These are phyloP conservation scores for Hypholoma fasciculare DNA, from an alignment of 768 basidiomycete genomes.

Conservation along the genomic window DNA sequence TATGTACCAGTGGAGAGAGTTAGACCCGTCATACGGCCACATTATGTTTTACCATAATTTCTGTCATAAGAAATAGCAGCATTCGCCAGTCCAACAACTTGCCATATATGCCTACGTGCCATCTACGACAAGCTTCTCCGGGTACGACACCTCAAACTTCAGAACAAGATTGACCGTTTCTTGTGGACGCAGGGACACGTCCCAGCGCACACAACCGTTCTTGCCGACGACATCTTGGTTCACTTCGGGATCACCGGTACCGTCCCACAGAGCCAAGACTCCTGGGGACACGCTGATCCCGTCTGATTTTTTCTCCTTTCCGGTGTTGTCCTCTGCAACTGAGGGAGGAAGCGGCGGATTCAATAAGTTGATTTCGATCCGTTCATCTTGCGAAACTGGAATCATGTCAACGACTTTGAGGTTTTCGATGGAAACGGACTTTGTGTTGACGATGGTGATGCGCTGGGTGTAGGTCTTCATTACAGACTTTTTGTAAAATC, in stretches of 20 bases:
- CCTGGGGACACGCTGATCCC: background rate
- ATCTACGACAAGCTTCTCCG: background rate
- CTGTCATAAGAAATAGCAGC: too few species aligned
- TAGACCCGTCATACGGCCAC: too few species aligned
- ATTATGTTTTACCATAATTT: too few species aligned
- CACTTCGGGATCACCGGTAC: background rate
- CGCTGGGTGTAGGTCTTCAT: slow-evolving; percentile 31
- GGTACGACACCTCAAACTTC: background rate
- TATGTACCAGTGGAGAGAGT: too few species aligned
- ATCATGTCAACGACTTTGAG: slow-evolving; percentile 39
- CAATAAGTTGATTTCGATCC: slow-evolving; percentile 23
- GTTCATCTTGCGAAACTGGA: slow-evolving; percentile 36
- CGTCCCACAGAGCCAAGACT: background rate
- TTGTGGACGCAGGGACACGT: background rate
- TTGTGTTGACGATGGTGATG: slow-evolving; percentile 38
- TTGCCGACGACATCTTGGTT: background rate
- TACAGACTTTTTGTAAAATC: slow-evolving; percentile 32
- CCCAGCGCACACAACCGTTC: background rate
- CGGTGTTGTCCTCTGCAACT: background rate
- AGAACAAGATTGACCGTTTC: background rate
- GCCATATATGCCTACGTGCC: background rate
- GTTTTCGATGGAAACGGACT: slow-evolving; percentile 22
- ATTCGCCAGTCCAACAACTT: too few species aligned
- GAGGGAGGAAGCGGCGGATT: background rate
- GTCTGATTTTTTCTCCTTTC: background rate